Evolutionary conservation across 306 rosid species (phyloP).

Genomic region (Mimosa pudica): DNA sequence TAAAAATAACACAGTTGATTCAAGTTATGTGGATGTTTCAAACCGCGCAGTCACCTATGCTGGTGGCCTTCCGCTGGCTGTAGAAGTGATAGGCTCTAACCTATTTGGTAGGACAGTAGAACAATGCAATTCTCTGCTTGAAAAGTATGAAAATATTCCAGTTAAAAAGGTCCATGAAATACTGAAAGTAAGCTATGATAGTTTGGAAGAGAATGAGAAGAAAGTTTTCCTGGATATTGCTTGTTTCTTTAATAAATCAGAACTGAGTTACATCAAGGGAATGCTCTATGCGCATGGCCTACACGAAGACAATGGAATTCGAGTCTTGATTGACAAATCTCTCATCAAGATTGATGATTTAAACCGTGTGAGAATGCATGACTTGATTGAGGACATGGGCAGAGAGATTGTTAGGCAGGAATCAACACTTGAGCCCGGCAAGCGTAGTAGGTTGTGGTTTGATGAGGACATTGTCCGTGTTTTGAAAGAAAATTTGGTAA

Average conservation of each 20-base stretch:
- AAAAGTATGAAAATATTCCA: too few species aligned
- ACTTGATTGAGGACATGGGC: conserved; percentile 33
- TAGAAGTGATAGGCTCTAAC: too few species aligned
- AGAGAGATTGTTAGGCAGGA: conserved; percentile 25
- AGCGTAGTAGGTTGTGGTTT: conserved; percentile 35
- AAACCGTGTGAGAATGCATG: conserved; percentile 4
- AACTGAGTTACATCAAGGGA: background rate
- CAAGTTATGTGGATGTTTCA: too few species aligned
- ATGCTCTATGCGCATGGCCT: background rate
- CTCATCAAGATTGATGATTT: conserved; percentile 13
- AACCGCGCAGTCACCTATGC: too few species aligned
- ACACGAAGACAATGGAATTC: background rate
- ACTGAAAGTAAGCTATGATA: too few species aligned
- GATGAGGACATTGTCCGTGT: conserved; percentile 23
- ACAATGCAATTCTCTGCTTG: too few species aligned
- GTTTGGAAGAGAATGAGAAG: background rate
- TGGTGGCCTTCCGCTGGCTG: too few species aligned
- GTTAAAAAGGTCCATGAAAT: too few species aligned
- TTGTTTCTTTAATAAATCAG: conserved; percentile 20
- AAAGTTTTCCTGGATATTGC: background rate
- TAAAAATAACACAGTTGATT: too few species aligned
- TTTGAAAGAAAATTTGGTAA: conserved; percentile 16
- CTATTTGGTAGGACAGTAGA: too few species aligned
- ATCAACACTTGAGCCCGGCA: conserved; percentile 4
- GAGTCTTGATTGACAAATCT: conserved; percentile 24